Percentiles rank a stretch among this genome's conserved stretches.
Evolutionary conservation across 345 rosid species (phyloP).

Genomic region (Linum tenue): DNA sequence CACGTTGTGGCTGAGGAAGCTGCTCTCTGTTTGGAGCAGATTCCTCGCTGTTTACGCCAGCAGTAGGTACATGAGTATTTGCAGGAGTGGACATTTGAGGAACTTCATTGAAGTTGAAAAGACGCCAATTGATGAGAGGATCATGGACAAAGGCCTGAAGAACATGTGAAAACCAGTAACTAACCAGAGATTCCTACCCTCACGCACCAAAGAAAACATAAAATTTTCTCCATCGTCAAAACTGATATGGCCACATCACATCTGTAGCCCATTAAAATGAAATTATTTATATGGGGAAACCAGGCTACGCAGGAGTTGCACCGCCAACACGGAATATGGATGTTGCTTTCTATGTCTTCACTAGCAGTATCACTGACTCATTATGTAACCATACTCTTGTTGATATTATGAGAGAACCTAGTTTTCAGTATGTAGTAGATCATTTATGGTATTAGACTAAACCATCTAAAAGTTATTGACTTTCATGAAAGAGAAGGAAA

Average conservation of each 20-base stretch:
- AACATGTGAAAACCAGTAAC: constrained; percentile 9
- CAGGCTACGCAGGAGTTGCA: too few species aligned
- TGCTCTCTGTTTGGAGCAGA: constrained; percentile 55
- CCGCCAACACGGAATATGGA: too few species aligned
- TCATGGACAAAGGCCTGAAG: constrained; percentile 94
- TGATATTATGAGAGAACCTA: not conserved
- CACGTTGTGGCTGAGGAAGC: constrained; percentile 82
- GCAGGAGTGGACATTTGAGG: constrained; percentile 72
- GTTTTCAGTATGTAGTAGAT: not conserved
- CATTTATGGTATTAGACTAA: not conserved
- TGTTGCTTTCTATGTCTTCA: too few species aligned
- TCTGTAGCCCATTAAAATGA: too few species aligned
- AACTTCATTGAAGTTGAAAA: constrained; percentile 91
- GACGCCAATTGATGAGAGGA: constrained; percentile 99
- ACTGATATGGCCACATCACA: too few species aligned
- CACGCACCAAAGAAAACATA: too few species aligned
- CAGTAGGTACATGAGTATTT: constrained; percentile 36
- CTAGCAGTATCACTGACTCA: too few species aligned
- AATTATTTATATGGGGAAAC: too few species aligned
- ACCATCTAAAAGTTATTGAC: not conserved
- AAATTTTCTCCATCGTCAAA: too few species aligned
- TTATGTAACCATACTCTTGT: too few species aligned
- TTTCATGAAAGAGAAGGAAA: not conserved
- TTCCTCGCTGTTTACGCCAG: constrained; percentile 57
- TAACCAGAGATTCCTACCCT: constrained; percentile 3